phyloP scores from a whole-genome alignment of 441 rosid genomes.

The Melianthus villosus region DNA sequence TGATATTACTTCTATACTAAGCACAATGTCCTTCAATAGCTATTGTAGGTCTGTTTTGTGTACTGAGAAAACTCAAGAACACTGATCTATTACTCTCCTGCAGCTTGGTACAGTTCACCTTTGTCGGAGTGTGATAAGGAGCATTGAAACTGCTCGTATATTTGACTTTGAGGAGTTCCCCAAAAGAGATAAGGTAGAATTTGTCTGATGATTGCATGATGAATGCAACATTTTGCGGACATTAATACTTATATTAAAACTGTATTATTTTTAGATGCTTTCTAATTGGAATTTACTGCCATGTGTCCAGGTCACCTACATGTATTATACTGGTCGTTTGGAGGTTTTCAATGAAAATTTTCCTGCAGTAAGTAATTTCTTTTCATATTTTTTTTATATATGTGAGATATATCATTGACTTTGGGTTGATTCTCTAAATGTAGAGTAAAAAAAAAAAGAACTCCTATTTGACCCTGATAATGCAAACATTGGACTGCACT shows the following conservation, averaged over 20 bases:
- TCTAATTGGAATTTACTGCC: no score
- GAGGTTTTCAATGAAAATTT: slow-evolving; percentile 96
- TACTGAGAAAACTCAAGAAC: neutral
- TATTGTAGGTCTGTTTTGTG: neutral
- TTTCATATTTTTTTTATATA: neutral
- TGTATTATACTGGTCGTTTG: slow-evolving; percentile 95
- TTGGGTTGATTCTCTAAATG: no score
- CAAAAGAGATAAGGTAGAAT: slow-evolving; percentile 64
- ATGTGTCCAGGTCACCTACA: slow-evolving; percentile 87
- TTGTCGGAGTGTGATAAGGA: slow-evolving; percentile 90
- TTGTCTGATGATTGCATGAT: no score
- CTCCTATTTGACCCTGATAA: no score
- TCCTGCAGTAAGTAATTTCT: slow-evolving; percentile 43
- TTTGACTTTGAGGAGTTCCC: slow-evolving; percentile 95
- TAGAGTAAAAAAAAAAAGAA: no score
- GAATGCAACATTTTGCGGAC: no score
- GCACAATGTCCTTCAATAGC: no score
- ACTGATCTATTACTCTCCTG: slow-evolving; percentile 14
- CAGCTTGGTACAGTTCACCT: slow-evolving; percentile 97
- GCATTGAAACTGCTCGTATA: slow-evolving; percentile 90
- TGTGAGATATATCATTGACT: neutral
- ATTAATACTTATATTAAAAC: no score
- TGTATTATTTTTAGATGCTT: no score
- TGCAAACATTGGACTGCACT: no score
- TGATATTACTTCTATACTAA: no score